Percentiles rank a stretch among this genome's conserved stretches.
These are phyloP conservation scores for Physocladia obscura DNA, from an alignment of 192 early-diverging fungal genomes.

Conservation along the genomic window DNA sequence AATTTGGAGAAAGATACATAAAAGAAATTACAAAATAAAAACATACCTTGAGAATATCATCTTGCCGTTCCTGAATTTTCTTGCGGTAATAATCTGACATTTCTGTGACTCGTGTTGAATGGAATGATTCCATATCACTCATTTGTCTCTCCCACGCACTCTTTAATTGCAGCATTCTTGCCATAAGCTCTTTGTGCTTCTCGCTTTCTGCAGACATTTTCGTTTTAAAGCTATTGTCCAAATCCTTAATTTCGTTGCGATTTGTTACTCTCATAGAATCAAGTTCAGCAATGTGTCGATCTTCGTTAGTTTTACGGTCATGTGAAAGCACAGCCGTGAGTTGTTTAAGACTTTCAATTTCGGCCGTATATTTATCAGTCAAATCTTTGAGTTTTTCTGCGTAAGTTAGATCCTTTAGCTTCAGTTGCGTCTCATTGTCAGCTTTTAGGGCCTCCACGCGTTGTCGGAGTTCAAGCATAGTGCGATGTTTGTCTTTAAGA, in stretches of 20 bases:
- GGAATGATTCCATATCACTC: slow-evolving; percentile 29
- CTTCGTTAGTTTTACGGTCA: slow-evolving; percentile 39
- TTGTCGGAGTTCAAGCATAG: slow-evolving; percentile 43
- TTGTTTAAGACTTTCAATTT: slow-evolving; percentile 51
- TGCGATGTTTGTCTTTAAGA: slow-evolving; percentile 40
- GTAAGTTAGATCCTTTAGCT: slow-evolving; percentile 50
- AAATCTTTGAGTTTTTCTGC: slow-evolving; percentile 48
- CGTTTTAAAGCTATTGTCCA: slow-evolving; percentile 36
- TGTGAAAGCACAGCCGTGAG: slow-evolving; percentile 30
- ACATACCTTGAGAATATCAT: slow-evolving; percentile 37
- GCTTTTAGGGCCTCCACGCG: slow-evolving; percentile 52
- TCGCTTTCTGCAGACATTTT: slow-evolving; percentile 50
- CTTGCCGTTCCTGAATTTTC: slow-evolving; percentile 48
- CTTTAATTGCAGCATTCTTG: slow-evolving; percentile 32
- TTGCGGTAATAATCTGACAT: slow-evolving; percentile 42
- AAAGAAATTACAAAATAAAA: background rate
- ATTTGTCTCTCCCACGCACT: slow-evolving; percentile 50
- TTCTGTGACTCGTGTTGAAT: slow-evolving; percentile 34
- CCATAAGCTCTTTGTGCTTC: slow-evolving; percentile 39
- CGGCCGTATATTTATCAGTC: slow-evolving; percentile 46
- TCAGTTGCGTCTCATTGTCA: slow-evolving; percentile 52
- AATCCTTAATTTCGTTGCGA: slow-evolving; percentile 35
- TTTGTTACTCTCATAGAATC: slow-evolving; percentile 26
- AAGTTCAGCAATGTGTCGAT: slow-evolving; percentile 33
- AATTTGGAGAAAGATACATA: background rate